Conservation (phyloP, 805 yeast genomes). For the Zygoascus ofunaensis region DNA sequence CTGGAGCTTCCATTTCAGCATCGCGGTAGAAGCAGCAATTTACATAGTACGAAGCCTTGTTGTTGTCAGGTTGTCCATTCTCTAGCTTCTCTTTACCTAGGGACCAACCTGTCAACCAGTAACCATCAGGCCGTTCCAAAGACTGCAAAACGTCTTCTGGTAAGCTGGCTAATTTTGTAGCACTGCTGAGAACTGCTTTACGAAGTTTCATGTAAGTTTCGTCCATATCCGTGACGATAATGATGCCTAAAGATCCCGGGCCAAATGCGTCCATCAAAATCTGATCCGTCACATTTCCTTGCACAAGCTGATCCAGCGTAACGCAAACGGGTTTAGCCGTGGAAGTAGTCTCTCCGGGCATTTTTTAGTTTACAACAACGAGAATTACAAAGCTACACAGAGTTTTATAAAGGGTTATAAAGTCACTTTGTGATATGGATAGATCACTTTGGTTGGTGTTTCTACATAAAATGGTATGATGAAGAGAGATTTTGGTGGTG, state of each 20-base stretch:
- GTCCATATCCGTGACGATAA: constrained; percentile 39
- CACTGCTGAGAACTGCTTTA: constrained; percentile 34
- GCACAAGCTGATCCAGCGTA: constrained; percentile 11
- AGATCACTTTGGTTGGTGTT: no score
- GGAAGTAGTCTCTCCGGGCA: neutral
- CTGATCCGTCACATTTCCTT: constrained; percentile 27
- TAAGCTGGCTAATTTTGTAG: constrained; percentile 36
- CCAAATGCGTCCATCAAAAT: constrained; percentile 43
- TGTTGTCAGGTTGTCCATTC: constrained; percentile 37
- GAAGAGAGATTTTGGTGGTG: no score
- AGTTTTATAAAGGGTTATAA: no score
- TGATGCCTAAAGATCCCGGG: constrained; percentile 45
- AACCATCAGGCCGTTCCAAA: constrained; percentile 42
- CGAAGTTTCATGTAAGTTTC: constrained; percentile 33
- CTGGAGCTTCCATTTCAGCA: constrained; percentile 39
- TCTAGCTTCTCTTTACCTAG: constrained; percentile 45
- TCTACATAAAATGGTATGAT: no score
- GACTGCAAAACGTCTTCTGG: constrained; percentile 28
- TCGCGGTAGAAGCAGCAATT: constrained; percentile 48
- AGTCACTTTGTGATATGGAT: no score
- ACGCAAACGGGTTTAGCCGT: constrained; percentile 14
- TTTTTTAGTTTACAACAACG: no score
- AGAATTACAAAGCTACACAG: no score
- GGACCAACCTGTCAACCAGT: constrained; percentile 55
- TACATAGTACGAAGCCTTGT: constrained; percentile 50